Percentiles rank a stretch among this genome's conserved stretches.
Evolutionary conservation across 2,329 filamentous ascomycete species (phyloP).

Genomic region (Diaporthe sp.): DNA sequence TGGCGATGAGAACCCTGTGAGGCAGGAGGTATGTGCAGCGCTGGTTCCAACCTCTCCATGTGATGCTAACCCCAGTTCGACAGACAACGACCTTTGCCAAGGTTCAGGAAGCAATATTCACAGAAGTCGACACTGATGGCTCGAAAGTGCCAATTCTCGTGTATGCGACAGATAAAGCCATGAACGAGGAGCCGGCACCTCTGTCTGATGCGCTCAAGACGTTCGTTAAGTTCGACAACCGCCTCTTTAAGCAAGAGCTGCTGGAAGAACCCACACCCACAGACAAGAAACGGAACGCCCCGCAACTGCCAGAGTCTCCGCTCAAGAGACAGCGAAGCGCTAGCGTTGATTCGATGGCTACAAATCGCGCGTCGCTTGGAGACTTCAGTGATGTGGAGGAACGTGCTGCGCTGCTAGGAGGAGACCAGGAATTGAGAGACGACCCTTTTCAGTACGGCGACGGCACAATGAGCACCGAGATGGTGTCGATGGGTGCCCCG

Average conservation of each 20-base stretch:
- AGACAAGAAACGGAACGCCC: conserved; percentile 46
- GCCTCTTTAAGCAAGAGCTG: conserved; percentile 52
- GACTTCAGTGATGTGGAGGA: conserved; percentile 39
- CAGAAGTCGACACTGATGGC: conserved; percentile 38
- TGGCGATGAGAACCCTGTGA: conserved; percentile 42
- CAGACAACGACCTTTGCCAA: conserved; percentile 44
- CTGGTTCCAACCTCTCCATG: not conserved
- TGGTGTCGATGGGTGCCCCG: conserved; percentile 34
- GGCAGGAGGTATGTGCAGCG: conserved; percentile 41
- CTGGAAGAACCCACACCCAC: conserved; percentile 46
- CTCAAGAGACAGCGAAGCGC: conserved; percentile 38
- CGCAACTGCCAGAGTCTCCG: conserved; percentile 28
- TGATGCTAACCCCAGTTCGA: not conserved
- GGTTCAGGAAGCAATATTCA: conserved; percentile 44
- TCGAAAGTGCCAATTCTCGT: conserved; percentile 47
- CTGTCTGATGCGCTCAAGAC: conserved; percentile 49
- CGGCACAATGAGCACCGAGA: conserved; percentile 33
- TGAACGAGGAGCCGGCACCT: conserved; percentile 44
- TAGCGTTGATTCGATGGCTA: conserved; percentile 40
- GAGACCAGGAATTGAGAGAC: conserved; percentile 22
- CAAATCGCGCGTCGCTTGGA: conserved; percentile 40
- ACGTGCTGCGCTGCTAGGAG: conserved; percentile 25
- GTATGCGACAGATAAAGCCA: conserved; percentile 50
- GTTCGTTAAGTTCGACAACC: conserved; percentile 54
- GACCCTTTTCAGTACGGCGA: conserved; percentile 36